Evolutionary conservation across 345 rosid genomes (phyloP).

Genomic region (Microcos paniculata): DNA sequence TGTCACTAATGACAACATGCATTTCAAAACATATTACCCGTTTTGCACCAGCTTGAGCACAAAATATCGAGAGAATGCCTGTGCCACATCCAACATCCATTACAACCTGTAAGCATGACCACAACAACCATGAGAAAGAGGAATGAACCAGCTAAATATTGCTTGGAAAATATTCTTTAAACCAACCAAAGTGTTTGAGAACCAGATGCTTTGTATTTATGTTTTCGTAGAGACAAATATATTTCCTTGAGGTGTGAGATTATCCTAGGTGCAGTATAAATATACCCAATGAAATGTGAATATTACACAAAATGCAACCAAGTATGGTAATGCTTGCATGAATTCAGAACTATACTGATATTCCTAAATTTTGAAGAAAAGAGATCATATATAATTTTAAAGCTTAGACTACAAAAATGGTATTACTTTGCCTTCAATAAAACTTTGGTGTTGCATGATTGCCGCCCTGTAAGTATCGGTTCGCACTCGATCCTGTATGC

Average conservation of each 20-base stretch:
- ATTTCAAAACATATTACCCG: slow-evolving; percentile 47
- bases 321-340: background rate
- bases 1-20: background rate
- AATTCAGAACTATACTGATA: background rate
- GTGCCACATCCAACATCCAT: slow-evolving; percentile 99
- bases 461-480: slow-evolving; percentile 84
- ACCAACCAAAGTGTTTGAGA: background rate
- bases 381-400: background rate
- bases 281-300: background rate
- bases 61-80: slow-evolving; percentile 94
- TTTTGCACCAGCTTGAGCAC: slow-evolving; percentile 98
- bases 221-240: background rate
- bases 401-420: slow-evolving; percentile 16
- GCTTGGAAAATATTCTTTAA: background rate
- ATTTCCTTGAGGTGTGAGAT: background rate
- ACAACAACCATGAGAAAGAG: slow-evolving; percentile 22
- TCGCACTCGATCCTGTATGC: slow-evolving; percentile 70
- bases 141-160: slow-evolving; percentile 1
- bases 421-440: slow-evolving; percentile 86
- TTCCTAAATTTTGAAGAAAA: background rate
- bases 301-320: background rate
- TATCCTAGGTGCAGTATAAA: background rate
- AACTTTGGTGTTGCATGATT: slow-evolving; percentile 79
- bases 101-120: slow-evolving; percentile 62
- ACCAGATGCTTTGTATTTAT: background rate